These are phyloP conservation scores for Yamadazyma dushanensis DNA, from an alignment of 1,139 yeast genomes.

Conservation along the genomic window DNA sequence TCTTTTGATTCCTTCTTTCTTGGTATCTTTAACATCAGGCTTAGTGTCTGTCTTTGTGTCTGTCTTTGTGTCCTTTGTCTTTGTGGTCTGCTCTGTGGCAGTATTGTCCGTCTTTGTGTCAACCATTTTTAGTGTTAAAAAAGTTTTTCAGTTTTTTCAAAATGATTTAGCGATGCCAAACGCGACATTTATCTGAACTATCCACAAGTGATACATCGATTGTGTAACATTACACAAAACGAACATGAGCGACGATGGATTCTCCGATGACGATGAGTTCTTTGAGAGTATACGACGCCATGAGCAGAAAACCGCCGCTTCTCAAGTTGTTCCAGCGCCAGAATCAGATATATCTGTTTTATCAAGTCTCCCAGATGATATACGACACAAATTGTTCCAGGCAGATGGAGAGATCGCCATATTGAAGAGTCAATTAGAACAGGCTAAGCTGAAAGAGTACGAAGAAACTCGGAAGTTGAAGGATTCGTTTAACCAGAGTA, in stretches of 20 bases:
- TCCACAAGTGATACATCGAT: not conserved
- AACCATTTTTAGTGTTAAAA: no score
- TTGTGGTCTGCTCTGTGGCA: not conserved
- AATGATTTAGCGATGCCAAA: not conserved
- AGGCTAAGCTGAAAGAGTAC: conserved; percentile 44
- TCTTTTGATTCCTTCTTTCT: conserved; percentile 7
- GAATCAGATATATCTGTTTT: no score
- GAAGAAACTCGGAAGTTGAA: conserved; percentile 45
- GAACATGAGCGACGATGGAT: conserved; percentile 8
- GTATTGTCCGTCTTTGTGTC: not conserved
- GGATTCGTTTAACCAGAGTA: conserved; percentile 28
- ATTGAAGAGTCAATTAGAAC: conserved; percentile 61
- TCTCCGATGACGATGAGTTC: conserved; percentile 15
- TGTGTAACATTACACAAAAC: not conserved
- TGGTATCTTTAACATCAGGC: conserved; percentile 1
- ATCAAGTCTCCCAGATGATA: conserved; percentile 11
- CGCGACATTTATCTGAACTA: not conserved
- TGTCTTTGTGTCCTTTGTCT: conserved; percentile 2
- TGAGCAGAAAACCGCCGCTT: conserved; percentile 2
- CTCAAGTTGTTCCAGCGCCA: no score
- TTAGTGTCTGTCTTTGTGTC: conserved; percentile 2
- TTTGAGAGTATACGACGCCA: conserved; percentile 10
- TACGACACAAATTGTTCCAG: conserved; percentile 30
- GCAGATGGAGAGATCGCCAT: conserved; percentile 82
- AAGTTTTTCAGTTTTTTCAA: conserved; percentile 2